Conservation (phyloP, 768 basidiomycete species). For the Coprinopsis cinerea region DNA sequence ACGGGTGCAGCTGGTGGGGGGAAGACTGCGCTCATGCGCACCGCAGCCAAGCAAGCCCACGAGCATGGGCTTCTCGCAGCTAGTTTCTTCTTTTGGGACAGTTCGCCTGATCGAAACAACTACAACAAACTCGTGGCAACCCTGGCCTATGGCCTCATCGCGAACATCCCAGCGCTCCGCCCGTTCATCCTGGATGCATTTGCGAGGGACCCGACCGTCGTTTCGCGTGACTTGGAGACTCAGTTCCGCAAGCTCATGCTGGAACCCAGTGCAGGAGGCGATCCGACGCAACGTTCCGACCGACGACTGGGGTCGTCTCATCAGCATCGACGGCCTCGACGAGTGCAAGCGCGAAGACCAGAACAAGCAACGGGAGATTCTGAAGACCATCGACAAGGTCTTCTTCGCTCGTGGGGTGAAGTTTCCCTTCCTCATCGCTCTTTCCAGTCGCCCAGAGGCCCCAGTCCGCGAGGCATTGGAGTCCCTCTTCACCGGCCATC, state of each 20-base stretch:
- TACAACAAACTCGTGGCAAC: neutral
- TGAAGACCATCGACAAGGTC: neutral
- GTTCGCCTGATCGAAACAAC: neutral
- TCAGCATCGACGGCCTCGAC: slow-evolving; percentile 12
- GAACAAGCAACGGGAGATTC: slow-evolving; percentile 6
- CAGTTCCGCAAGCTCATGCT: slow-evolving; percentile 2
- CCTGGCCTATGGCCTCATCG: slow-evolving; percentile 2
- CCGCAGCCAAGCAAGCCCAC: slow-evolving; percentile 4
- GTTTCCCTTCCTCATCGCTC: slow-evolving; percentile 4
- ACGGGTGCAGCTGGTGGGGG: slow-evolving; percentile 11
- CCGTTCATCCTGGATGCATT: neutral
- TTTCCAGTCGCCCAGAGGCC: slow-evolving; percentile 10
- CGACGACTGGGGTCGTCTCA: neutral
- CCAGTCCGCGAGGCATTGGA: neutral
- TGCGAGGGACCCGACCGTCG: neutral
- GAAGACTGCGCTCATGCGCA: slow-evolving; percentile 9
- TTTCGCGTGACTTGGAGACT: neutral
- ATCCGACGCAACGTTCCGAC: neutral
- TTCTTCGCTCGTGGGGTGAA: neutral
- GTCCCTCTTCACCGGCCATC: neutral
- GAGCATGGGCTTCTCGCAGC: slow-evolving; percentile 6
- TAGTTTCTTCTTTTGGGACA: slow-evolving; percentile 11
- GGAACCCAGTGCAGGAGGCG: neutral
- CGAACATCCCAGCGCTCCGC: neutral
- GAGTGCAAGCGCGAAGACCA: slow-evolving; percentile 4